phyloP scores from a whole-genome alignment of 140 eudicot genomes.

The Cichorium intybus region DNA sequence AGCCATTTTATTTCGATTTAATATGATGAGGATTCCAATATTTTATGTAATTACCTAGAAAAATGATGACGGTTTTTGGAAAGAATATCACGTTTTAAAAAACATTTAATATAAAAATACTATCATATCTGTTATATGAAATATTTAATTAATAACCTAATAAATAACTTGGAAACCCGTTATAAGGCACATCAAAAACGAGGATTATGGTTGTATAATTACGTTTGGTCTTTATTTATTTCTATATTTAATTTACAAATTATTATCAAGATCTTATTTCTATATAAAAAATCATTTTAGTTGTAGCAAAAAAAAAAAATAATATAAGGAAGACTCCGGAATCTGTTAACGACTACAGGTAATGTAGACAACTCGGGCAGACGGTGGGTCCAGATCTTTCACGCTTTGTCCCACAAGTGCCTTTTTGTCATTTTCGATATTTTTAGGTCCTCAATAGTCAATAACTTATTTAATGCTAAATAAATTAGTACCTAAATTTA shows the following conservation, averaged over 20 bases:
- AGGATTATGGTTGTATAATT: background rate
- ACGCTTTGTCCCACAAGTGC: conserved; percentile 15
- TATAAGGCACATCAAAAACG: background rate
- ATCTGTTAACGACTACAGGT: conserved; percentile 1
- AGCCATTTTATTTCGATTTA: too few species aligned
- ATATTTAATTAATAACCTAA: background rate
- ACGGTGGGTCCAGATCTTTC: conserved; percentile 7
- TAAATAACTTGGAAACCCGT: conserved; percentile 4
- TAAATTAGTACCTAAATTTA: too few species aligned
- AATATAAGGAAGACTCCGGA: background rate
- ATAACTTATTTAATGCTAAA: too few species aligned
- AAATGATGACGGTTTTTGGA: background rate
- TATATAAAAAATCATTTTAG: background rate
- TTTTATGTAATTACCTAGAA: background rate
- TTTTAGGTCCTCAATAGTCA: too few species aligned
- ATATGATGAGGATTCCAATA: background rate
- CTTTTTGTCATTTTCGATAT: background rate
- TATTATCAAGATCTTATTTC: background rate
- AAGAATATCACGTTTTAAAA: background rate
- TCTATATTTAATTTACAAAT: background rate
- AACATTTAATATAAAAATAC: background rate
- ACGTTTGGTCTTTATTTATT: too few species aligned
- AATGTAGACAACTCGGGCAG: background rate
- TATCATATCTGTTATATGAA: background rate
- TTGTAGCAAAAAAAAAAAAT: background rate